A percentile compares a stretch with the other conserved stretches of the same genome.
phyloP scores from a whole-genome alignment of 2,329 filamentous ascomycete genomes.

The Ceratocystis papillata region DNA sequence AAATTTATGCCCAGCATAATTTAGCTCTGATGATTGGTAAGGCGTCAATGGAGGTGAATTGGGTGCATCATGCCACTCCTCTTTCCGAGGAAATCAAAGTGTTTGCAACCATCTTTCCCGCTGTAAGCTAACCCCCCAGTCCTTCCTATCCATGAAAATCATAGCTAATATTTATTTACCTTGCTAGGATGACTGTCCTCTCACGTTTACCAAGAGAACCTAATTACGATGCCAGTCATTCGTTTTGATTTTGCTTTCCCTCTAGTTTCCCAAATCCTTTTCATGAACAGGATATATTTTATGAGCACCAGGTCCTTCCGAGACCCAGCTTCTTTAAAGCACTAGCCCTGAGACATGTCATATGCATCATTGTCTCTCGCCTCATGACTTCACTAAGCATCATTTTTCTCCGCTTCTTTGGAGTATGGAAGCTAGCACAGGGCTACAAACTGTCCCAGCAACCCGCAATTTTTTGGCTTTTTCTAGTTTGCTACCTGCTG shows the following conservation, averaged over 20 bases:
- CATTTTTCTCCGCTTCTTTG: no score
- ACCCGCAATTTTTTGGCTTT: no score
- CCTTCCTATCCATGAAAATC: conserved; percentile 11
- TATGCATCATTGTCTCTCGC: no score
- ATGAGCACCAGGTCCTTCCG: no score
- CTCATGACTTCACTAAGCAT: no score
- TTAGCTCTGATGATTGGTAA: conserved; percentile 83
- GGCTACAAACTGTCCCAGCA: background rate
- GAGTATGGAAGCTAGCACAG: background rate
- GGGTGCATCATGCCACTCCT: conserved; percentile 77
- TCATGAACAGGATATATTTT: background rate
- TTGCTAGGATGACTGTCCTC: conserved; percentile 65
- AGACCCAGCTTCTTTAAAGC: no score
- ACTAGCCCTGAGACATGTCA: no score
- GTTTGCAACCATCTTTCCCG: conserved; percentile 95
- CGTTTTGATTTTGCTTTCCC: background rate
- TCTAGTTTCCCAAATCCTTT: background rate
- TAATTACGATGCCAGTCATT: background rate
- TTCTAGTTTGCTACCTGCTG: background rate
- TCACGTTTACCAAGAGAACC: conserved; percentile 52
- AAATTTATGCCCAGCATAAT: conserved; percentile 82
- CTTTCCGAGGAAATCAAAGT: conserved; percentile 91
- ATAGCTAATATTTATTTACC: conserved; percentile 27
- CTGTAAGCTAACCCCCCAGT: conserved; percentile 47
- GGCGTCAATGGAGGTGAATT: conserved; percentile 75